These are phyloP conservation scores for Solanum paucissectum DNA, from an alignment of 257 asterid species.

Conservation along the genomic window DNA sequence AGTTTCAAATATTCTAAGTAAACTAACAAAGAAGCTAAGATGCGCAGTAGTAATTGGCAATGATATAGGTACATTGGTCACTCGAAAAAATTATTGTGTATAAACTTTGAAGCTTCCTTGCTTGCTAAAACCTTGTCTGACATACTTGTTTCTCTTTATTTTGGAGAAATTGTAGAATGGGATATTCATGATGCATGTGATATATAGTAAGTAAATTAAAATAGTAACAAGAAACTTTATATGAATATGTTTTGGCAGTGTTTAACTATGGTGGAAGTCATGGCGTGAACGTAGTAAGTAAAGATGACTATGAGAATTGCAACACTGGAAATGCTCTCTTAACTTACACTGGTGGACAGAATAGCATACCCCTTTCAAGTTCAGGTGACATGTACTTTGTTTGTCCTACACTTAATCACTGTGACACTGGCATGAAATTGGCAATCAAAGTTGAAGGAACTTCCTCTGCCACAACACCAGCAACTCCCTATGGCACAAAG, in stretches of 20 bases:
- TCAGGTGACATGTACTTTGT: slow-evolving; percentile 39
- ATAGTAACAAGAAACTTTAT: neutral
- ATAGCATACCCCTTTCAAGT: slow-evolving; percentile 23
- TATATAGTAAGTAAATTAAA: neutral
- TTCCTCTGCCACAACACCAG: slow-evolving; percentile 11
- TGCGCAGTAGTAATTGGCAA: neutral
- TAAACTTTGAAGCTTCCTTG: neutral
- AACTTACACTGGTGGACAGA: slow-evolving; percentile 18
- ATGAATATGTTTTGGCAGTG: slow-evolving; percentile 16
- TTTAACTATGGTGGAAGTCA: slow-evolving; percentile 40
- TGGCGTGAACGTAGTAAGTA: slow-evolving; percentile 35
- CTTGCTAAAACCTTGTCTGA: neutral
- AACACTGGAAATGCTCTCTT: slow-evolving; percentile 18
- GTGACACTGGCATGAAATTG: slow-evolving; percentile 43
- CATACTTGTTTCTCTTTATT: neutral
- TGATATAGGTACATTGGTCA: neutral
- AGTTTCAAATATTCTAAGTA: neutral
- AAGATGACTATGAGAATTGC: slow-evolving; percentile 29
- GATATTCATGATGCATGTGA: neutral
- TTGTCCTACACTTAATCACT: slow-evolving; percentile 44
- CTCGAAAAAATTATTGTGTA: neutral
- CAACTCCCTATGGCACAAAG: slow-evolving; percentile 5
- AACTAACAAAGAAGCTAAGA: neutral
- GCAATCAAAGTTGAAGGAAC: slow-evolving; percentile 28
- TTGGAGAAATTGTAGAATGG: neutral